phyloP scores from a whole-genome alignment of 352 stramenopile genomes.

The Pythium pyrilobum region DNA sequence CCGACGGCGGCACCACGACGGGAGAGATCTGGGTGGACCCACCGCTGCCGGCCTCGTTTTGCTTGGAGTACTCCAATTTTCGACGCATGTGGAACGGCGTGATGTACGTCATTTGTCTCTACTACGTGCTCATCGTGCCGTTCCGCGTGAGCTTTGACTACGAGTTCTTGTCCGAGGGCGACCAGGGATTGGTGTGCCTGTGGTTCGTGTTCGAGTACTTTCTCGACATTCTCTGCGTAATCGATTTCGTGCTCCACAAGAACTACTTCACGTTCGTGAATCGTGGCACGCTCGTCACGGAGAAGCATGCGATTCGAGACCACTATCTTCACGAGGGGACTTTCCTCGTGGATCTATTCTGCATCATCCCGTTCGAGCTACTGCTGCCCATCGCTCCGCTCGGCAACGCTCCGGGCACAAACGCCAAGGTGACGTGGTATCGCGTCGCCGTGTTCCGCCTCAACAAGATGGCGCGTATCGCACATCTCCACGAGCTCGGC shows the following conservation, averaged over 20 bases:
- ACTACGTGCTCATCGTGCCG: conserved; percentile 30
- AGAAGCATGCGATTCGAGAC: conserved; percentile 24
- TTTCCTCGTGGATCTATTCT: conserved; percentile 41
- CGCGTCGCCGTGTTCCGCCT: conserved; percentile 40
- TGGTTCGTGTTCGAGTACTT: conserved; percentile 41
- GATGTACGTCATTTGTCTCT: conserved; percentile 30
- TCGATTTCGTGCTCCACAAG: conserved; percentile 56
- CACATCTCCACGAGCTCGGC: conserved; percentile 42
- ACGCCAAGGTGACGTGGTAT: conserved; percentile 35
- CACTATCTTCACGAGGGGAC: conserved; percentile 44
- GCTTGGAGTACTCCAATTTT: conserved; percentile 26
- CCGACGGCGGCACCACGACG: not conserved
- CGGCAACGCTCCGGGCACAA: conserved; percentile 3
- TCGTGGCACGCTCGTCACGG: conserved; percentile 34
- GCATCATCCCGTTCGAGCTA: conserved; percentile 40
- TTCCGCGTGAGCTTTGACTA: conserved; percentile 34
- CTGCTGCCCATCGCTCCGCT: conserved; percentile 11
- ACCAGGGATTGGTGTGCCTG: not conserved
- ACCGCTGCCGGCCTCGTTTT: conserved; percentile 20
- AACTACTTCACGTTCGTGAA: conserved; percentile 52
- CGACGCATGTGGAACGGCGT: conserved; percentile 21
- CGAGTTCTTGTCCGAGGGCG: conserved; percentile 18
- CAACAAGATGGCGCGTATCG: conserved; percentile 49
- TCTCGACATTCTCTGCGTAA: conserved; percentile 32
- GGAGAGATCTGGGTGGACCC: conserved; percentile 29